Conservation (phyloP, 805 yeast species). For the Wickerhamomyces xylosicus region DNA sequence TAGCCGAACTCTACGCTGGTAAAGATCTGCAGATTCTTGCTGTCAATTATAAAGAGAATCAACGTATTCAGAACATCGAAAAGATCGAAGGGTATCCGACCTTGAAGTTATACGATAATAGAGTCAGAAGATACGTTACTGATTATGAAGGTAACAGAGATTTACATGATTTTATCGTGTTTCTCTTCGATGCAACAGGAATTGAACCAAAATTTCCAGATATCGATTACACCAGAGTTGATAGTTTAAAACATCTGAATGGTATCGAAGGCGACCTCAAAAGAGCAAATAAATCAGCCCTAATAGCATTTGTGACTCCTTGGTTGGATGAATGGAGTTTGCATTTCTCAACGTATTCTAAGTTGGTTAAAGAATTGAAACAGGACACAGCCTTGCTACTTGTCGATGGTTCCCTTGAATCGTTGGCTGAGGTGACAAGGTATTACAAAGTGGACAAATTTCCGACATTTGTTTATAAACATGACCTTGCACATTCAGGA, state of each 20-base stretch:
- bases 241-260: constrained; percentile 7
- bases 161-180: background rate
- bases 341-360: constrained; percentile 16
- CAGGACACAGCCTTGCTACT: constrained; percentile 19
- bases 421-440: constrained; percentile 18
- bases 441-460: constrained; percentile 19
- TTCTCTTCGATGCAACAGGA: constrained; percentile 19
- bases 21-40: constrained; percentile 25
- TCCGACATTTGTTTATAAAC: constrained; percentile 23
- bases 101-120: constrained; percentile 30
- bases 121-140: background rate
- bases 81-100: constrained; percentile 37
- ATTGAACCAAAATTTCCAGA: constrained; percentile 23
- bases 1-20: constrained; percentile 32
- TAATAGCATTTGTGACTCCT: constrained; percentile 26
- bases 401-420: constrained; percentile 23
- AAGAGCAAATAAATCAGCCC: constrained; percentile 9
- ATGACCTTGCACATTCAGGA: constrained; percentile 8
- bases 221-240: constrained; percentile 5
- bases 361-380: constrained; percentile 21
- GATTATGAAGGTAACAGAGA: constrained; percentile 9
- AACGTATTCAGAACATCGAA: constrained; percentile 28
- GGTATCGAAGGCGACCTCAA: constrained; percentile 5
- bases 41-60: constrained; percentile 24
- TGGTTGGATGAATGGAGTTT: constrained; percentile 24